A percentile compares a stretch with the other conserved stretches of the same genome.
These are phyloP conservation scores for Akanthomyces dipterigenus DNA, from an alignment of 2,329 filamentous ascomycete species.

Conservation along the genomic window DNA sequence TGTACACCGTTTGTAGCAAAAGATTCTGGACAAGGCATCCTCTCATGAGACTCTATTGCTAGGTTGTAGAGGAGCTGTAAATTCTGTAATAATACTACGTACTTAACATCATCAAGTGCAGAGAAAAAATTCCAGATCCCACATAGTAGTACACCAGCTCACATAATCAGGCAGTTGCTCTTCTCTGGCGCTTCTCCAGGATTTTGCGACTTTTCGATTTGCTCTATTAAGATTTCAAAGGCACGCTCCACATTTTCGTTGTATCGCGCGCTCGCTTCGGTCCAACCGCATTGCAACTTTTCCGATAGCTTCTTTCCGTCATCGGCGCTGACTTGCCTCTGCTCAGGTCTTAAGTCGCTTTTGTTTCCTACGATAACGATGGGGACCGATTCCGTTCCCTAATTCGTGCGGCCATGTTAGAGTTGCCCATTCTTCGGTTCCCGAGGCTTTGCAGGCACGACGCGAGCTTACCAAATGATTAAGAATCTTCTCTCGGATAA, in stretches of 20 bases:
- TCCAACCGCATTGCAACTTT: conserved; percentile 88
- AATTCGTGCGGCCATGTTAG: neutral
- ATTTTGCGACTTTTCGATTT: conserved; percentile 93
- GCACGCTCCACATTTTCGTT: conserved; percentile 90
- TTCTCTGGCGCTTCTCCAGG: conserved; percentile 75
- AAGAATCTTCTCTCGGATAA: conserved; percentile 94
- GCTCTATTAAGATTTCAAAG: conserved; percentile 88
- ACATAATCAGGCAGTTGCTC: conserved; percentile 85
- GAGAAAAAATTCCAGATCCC: too few species aligned
- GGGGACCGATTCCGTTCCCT: conserved; percentile 89
- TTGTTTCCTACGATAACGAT: conserved; percentile 97
- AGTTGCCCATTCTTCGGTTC: neutral
- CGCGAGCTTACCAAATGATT: conserved; percentile 74
- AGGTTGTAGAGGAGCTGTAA: neutral
- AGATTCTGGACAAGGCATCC: neutral
- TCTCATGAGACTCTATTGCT: neutral
- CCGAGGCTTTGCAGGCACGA: neutral
- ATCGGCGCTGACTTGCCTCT: conserved; percentile 81
- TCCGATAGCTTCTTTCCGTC: conserved; percentile 80
- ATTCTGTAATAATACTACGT: neutral
- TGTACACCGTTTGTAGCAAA: neutral
- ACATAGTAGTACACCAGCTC: conserved; percentile 17
- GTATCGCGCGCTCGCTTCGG: conserved; percentile 88
- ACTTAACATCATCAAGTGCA: neutral
- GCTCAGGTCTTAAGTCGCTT: conserved; percentile 84